Conservation (phyloP, 352 stramenopile species). For the Peronospora belbahrii region DNA sequence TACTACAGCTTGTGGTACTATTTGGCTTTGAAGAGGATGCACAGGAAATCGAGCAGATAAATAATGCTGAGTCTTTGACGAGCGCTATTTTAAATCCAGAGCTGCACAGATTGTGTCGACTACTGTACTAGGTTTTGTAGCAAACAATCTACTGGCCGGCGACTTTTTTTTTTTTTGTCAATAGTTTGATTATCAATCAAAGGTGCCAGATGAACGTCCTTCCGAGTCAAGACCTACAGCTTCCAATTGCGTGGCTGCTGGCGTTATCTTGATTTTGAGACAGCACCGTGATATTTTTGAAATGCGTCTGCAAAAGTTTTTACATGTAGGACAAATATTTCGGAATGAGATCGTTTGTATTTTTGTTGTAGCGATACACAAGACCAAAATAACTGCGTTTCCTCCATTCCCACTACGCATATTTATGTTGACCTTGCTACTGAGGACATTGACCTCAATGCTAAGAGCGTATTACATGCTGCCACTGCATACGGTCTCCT, state of each 20-base stretch:
- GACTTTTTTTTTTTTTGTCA: too few species aligned
- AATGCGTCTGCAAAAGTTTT: slow-evolving; percentile 11
- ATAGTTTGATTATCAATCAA: too few species aligned
- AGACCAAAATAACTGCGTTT: slow-evolving; percentile 13
- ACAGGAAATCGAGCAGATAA: slow-evolving; percentile 28
- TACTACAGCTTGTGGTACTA: slow-evolving; percentile 54
- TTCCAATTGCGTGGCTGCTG: slow-evolving; percentile 46
- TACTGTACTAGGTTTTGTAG: background rate
- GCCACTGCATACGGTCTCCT: slow-evolving; percentile 1
- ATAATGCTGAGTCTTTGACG: slow-evolving; percentile 15
- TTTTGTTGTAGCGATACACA: slow-evolving; percentile 17
- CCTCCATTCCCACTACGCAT: slow-evolving; percentile 39
- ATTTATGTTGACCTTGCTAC: too few species aligned
- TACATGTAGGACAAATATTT: too few species aligned
- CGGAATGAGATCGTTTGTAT: slow-evolving; percentile 1
- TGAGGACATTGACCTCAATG: slow-evolving; percentile 27
- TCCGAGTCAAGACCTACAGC: slow-evolving; percentile 38
- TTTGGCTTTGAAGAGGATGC: slow-evolving; percentile 47
- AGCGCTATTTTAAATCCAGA: slow-evolving; percentile 15
- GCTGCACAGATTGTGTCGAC: slow-evolving; percentile 19
- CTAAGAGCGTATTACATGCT: slow-evolving; percentile 2
- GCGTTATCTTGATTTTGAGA: slow-evolving; percentile 40
- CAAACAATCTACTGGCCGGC: too few species aligned
- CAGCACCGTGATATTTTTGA: slow-evolving; percentile 37
- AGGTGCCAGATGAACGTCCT: background rate